These are phyloP conservation scores for Trichoderma gamsii DNA, from an alignment of 495 filamentous ascomycete genomes.

Conservation along the genomic window DNA sequence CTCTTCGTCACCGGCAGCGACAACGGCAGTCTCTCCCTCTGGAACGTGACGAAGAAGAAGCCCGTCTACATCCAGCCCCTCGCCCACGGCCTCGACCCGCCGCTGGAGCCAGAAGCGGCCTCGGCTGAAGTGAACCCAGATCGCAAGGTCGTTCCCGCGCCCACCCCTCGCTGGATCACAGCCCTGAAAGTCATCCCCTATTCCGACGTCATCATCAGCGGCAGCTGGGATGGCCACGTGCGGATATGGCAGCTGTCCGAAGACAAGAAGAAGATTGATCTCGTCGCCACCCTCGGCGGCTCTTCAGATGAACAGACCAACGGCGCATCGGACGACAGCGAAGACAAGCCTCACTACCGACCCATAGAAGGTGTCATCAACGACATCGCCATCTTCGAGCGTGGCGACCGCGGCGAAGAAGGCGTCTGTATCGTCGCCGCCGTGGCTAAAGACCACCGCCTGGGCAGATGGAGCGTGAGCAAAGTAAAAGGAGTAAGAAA, in stretches of 20 bases:
- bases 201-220: conserved; percentile 79
- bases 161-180: conserved; percentile 82
- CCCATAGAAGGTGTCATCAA: conserved; percentile 72
- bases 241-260: conserved; percentile 77
- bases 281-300: conserved; percentile 58
- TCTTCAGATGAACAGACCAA: conserved; percentile 14
- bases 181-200: conserved; percentile 79
- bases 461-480: conserved; percentile 60
- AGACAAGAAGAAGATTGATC: conserved; percentile 73
- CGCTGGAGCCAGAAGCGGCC: conserved; percentile 55
- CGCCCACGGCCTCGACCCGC: conserved; percentile 76
- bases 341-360: conserved; percentile 16
- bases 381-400: conserved; percentile 77
- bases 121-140: conserved; percentile 62
- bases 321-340: conserved; percentile 17
- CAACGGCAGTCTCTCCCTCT: conserved; percentile 79
- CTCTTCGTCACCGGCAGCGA: conserved; percentile 91
- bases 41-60: conserved; percentile 92
- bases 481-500: conserved; percentile 58
- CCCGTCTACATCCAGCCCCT: conserved; percentile 71
- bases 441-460: conserved; percentile 75
- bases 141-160: conserved; percentile 48
- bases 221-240: conserved; percentile 88
- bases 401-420: conserved; percentile 60
- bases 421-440: conserved; percentile 76